Evolutionary conservation across 2,329 filamentous ascomycete genomes (phyloP), one percentile per base, ranked within the genome.

Genomic region (Venturia effusa): DNA sequence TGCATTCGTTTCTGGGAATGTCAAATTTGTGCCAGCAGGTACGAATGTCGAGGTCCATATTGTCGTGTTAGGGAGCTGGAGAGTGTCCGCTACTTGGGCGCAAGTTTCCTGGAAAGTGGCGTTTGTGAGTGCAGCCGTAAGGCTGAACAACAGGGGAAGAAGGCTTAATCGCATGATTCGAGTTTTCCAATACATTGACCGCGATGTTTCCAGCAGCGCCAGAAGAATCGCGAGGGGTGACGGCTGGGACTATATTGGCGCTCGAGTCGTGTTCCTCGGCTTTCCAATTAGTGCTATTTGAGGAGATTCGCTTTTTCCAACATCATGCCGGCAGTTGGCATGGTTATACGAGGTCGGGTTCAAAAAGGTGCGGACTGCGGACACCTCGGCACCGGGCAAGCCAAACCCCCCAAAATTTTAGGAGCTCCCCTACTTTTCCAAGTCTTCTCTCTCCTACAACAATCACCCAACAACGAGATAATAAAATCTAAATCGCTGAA

Each of bases 1-100:
- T 17, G 70, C 68, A 61, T 77, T 72, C 19, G 59, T 45, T 17
- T 41, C 59, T 11, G 40, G 59, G 37, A 45, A 41, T 17, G 59
- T 61, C 5, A 61, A 13, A 27, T 61, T 61, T n/a, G 59, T 61
- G 22, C 59, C 59, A 27, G 37, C 40, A 27, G 59, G 10, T 32
- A 61, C n/a, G n/a, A 61, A 41, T 8, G 27, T 34, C 19, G 51
- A 57, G 8, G 30, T 37, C 51, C 51, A 57, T 19, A 57, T 34
- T 34, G 51, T 57, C 27, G 51, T 57, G 13, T 57, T 57, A 17
- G 51, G 17, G 11, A 57, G 30, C 34, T 57, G 51, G 30, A 57
- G 51, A 34, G 51, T 34, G 15, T 27, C 6, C 4, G 34, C 34
- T 17, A 30, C 51, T 19, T 17, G 3, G 51, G 51, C 51, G 30